Percentiles rank a stretch among this genome's conserved stretches.
Evolutionary conservation across 257 asterid genomes (phyloP).

Genomic region (Scutellaria barbata): DNA sequence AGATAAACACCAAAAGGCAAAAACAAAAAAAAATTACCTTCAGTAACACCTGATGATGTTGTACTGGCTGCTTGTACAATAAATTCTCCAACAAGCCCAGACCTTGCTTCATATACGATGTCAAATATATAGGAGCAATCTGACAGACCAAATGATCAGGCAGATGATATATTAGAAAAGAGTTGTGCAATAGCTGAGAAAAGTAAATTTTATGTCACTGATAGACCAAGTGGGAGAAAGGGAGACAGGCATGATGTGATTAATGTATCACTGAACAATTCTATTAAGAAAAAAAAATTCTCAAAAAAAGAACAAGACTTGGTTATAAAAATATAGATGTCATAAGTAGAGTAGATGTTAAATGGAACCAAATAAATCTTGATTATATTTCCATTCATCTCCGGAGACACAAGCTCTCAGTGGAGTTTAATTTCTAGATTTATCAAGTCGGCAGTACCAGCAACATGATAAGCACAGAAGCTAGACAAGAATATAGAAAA

Average conservation of each 20-base stretch:
- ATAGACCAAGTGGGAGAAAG: slow-evolving; percentile 10
- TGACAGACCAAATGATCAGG: slow-evolving; percentile 43
- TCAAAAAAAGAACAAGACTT: not conserved
- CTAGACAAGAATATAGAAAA: not conserved
- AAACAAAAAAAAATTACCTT: slow-evolving; percentile 59
- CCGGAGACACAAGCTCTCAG: not conserved
- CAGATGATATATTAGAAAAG: slow-evolving; percentile 14
- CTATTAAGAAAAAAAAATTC: not conserved
- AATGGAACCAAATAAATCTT: slow-evolving; percentile 13
- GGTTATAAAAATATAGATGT: not conserved
- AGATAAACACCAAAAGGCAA: slow-evolving; percentile 16
- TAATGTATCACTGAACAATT: not conserved
- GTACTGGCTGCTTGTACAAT: slow-evolving; percentile 80
- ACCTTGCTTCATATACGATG: slow-evolving; percentile 86
- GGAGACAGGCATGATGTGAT: not conserved
- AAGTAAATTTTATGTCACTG: not conserved
- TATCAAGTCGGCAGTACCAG: not conserved
- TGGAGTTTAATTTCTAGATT: not conserved
- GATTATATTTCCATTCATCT: slow-evolving; percentile 14
- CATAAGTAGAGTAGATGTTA: not conserved
- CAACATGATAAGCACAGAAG: slow-evolving; percentile 2
- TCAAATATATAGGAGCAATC: slow-evolving; percentile 89
- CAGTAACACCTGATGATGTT: slow-evolving; percentile 74
- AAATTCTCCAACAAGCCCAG: slow-evolving; percentile 77
- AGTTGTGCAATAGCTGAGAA: slow-evolving; percentile 16